Base-by-base conservation (phyloP, 495 filamentous ascomycete genomes). In the Stereocaulon alpinum region DNA sequence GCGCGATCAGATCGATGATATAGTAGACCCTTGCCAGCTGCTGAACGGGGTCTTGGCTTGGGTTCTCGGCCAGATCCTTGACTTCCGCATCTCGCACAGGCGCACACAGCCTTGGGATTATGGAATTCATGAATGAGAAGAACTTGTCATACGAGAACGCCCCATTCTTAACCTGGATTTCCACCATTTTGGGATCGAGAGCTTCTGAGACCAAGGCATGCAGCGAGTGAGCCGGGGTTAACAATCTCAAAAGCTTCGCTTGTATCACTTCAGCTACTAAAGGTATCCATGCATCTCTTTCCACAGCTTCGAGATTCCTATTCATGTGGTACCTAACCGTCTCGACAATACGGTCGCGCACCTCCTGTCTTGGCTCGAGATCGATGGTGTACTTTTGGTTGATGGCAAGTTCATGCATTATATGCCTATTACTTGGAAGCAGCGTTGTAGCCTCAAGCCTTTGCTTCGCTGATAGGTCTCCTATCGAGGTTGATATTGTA, bases 91-190 rank as follows among this genome's bases (percentile, higher is more conserved):
- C 93, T 2, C 93, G 81, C 58, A 90, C 86, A 3, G 94, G 93
- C 4, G 93, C 91, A 69, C 93, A 98, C 20, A 98, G 86, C 65
- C 87, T 87, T 17, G 94, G 94, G n/a, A 98, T 77, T 42, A 98
- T 84, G 40, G 78, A 80, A 34, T 85, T 83, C 82, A 97, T 95
- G 62, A 92, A 91, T 3, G 83, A 76, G 73, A 97, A 97, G 73
- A 98, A 96, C 20, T 82, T 85, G 63, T 92, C 86, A 68, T 96
- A 96, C 0, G 94, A 96, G 69, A 97, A 98, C 49, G 82, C 80
- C 15, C 93, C 91, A 49, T 81, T 82, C 32, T 78, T 76, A 63
- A 90, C 89, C 65, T 96, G 89, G 42, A 79, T 82, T 41, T 80
- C 74, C 42, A 96, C 84, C 49, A 89, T 74, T 17, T 88, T 82